phyloP scores from a whole-genome alignment of 106 monocot genomes.

The Apostasia ramifera region DNA sequence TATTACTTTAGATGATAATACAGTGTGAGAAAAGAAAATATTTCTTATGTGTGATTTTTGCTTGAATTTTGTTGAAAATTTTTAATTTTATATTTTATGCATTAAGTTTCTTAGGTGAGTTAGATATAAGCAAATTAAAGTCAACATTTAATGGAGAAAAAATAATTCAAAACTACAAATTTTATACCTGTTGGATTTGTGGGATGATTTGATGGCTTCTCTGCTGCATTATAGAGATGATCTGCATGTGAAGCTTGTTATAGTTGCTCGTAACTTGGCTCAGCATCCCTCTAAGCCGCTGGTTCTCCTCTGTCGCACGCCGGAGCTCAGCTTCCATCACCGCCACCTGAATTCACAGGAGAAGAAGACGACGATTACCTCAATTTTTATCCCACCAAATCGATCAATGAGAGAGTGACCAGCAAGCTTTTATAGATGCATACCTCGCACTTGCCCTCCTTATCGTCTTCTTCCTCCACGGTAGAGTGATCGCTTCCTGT shows the following conservation, averaged over 20 bases:
- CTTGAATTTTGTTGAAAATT: not conserved
- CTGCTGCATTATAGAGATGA: constrained; percentile 45
- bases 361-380: too few species aligned
- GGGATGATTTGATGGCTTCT: constrained; percentile 2
- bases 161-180: not conserved
- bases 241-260: constrained; percentile 55
- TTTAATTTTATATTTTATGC: too few species aligned
- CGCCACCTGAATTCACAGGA: not conserved
- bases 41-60: not conserved
- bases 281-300: constrained; percentile 39
- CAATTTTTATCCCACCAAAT: too few species aligned
- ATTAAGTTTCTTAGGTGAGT: too few species aligned
- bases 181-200: not conserved
- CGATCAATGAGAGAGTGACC: too few species aligned
- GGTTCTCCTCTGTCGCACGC: constrained; percentile 61
- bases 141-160: too few species aligned
- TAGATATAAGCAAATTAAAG: too few species aligned
- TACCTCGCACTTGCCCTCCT: constrained; percentile 43
- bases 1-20: too few species aligned
- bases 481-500: constrained; percentile 62
- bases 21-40: not conserved
- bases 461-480: constrained; percentile 45
- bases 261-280: constrained; percentile 57
- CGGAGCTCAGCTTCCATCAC: constrained; percentile 19
- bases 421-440: not conserved